phyloP scores from a whole-genome alignment of 202 grass and related monocot species.

The Sporobolus alterniflorus region DNA sequence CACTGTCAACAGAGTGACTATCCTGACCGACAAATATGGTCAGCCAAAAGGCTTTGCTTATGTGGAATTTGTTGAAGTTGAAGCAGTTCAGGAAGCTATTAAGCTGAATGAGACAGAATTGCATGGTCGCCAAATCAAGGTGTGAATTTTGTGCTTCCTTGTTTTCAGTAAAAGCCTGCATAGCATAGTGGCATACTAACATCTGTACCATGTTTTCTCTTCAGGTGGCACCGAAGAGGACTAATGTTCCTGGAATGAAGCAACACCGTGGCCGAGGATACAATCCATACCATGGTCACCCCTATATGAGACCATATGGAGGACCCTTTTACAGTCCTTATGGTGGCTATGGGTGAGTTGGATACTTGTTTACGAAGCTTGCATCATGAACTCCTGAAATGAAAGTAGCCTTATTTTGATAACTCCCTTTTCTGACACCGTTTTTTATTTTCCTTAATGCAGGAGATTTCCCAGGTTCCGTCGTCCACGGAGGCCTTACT shows the following conservation, averaged over 20 bases:
- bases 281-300: slow-evolving; percentile 54
- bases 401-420: background rate
- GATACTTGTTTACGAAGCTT: background rate
- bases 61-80: slow-evolving; percentile 81
- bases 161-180: background rate
- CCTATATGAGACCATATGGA: slow-evolving; percentile 67
- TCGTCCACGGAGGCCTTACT: slow-evolving; percentile 69
- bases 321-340: slow-evolving; percentile 56
- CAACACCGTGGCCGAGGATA: slow-evolving; percentile 55
- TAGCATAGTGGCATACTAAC: background rate
- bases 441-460: slow-evolving; percentile 19
- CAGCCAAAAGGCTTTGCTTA: slow-evolving; percentile 89
- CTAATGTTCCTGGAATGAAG: slow-evolving; percentile 80
- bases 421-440: background rate
- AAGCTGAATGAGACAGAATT: slow-evolving; percentile 70
- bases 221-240: slow-evolving; percentile 74
- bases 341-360: slow-evolving; percentile 70
- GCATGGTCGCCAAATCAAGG: slow-evolving; percentile 81
- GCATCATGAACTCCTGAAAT: background rate
- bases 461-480: slow-evolving; percentile 82
- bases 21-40: slow-evolving; percentile 79
- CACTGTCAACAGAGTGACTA: slow-evolving; percentile 85
- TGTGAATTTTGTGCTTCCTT: slow-evolving; percentile 24
- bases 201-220: background rate
- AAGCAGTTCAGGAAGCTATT: slow-evolving; percentile 81